phyloP scores from a whole-genome alignment of 306 rosid genomes.

The Acacia confusa region DNA sequence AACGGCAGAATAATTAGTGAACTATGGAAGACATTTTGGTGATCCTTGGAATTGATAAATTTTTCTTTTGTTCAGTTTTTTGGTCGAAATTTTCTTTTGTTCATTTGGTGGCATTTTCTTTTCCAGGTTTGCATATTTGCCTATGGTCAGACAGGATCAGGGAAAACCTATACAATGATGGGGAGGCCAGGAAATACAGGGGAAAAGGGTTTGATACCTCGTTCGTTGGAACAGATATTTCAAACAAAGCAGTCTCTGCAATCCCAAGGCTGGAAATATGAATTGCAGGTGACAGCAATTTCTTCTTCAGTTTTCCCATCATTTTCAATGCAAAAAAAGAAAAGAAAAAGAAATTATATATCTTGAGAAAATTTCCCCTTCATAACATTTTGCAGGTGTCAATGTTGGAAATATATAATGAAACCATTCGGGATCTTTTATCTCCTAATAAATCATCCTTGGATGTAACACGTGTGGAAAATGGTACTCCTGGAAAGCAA shows the following conservation, averaged over 20 bases:
- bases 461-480: conserved; percentile 56
- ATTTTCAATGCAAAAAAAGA: not conserved
- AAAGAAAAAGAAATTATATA: too few relatives aligned
- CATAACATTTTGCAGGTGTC: conserved; percentile 58
- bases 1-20: not conserved
- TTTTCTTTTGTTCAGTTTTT: not conserved
- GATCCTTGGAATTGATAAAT: not conserved
- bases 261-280: conserved; percentile 95
- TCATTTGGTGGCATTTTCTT: conserved; percentile 29
- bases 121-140: conserved; percentile 96
- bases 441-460: conserved; percentile 57
- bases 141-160: conserved; percentile 98
- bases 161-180: conserved; percentile 99
- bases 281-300: conserved; percentile 78
- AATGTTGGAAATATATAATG: conserved; percentile 97
- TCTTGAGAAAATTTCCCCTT: conserved; percentile 24
- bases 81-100: too few relatives aligned
- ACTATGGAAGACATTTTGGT: not conserved
- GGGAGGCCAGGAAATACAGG: conserved; percentile 80
- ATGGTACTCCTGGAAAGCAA: conserved; percentile 83
- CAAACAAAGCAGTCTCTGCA: conserved; percentile 75
- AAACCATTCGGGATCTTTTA: conserved; percentile 84
- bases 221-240: conserved; percentile 89
- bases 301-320: not conserved
- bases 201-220: conserved; percentile 90